These are phyloP conservation scores for Phytophthora pini DNA, from an alignment of 352 stramenopile species.

Conservation along the genomic window DNA sequence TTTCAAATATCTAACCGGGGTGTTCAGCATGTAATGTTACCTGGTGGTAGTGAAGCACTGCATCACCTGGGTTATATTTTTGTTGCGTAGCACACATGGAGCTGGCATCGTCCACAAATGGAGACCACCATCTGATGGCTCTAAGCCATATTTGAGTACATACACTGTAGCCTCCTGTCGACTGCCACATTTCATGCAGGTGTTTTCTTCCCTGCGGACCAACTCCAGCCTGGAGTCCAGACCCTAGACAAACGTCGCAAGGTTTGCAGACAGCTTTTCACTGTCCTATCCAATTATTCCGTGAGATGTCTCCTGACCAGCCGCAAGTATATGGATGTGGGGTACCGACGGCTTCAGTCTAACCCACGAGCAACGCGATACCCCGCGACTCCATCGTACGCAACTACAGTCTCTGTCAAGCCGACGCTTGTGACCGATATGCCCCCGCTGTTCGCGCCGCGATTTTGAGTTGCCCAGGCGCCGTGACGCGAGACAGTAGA, in stretches of 20 bases:
- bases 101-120: no score
- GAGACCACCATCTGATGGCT: no score
- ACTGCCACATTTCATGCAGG: background rate
- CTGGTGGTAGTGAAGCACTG: no score
- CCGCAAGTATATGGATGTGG: background rate
- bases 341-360: no score
- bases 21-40: no score
- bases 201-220: background rate
- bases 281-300: slow-evolving; percentile 4
- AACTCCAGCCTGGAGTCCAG: no score
- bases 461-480: slow-evolving; percentile 17
- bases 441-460: slow-evolving; percentile 47
- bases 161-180: background rate
- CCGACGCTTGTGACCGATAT: slow-evolving; percentile 55
- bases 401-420: slow-evolving; percentile 41
- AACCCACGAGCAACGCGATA: no score
- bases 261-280: background rate
- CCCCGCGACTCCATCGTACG: background rate
- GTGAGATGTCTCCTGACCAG: background rate
- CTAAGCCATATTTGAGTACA: no score
- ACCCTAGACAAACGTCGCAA: background rate
- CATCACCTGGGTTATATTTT: no score
- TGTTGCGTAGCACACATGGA: no score
- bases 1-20: no score
- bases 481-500: no score